Base-by-base conservation (phyloP, 306 rosid species). In the Castanospermum australe region DNA sequence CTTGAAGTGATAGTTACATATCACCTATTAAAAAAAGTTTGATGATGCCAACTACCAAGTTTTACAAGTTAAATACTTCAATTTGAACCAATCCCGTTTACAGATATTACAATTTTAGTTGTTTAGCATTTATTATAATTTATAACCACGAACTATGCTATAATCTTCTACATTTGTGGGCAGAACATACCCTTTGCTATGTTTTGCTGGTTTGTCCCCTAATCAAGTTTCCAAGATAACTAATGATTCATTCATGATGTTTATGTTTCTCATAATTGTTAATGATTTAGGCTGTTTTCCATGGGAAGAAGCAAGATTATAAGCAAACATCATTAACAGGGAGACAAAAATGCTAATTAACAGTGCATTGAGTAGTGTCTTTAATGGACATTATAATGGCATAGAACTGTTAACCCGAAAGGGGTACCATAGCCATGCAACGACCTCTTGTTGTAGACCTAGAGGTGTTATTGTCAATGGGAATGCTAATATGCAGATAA, bases 201-300 rank as follows among this genome's bases (percentile, higher is more conserved):
- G 30, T 14, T 33, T 6, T 56, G 61, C 15, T 68, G 60, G 24
- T 12, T 38, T 64, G 69, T 73, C 60, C 28, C 45, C 51, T 7
- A 12, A 72, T 51, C 10, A 64, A 77, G 75, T n/a, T 51, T 67
- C 75, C 21, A 77, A 20, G 48, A 64, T 45, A 48, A 63, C 64
- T 42, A 24, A 78, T 61, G 73, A 67, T 62, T 79, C 14, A 17
- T 47, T 66, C 67, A 50, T 59, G 69, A 59, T 83, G 80, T 67
- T 73, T 63, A 59, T 83, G 80, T 67, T 73, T 63, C 68, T 50
- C 78, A 79, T 79, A 73, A 83, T 83, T 56, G 77, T 61, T 47
- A 33, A 56, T 83, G 77, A 83, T 83, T 61, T 41, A 62, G 75
- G 54, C 5, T 75, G 75, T 47, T 68, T 79, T 71, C 30, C 66